A percentile compares a stretch with the other conserved stretches of the same genome.
phyloP scores from a whole-genome alignment of 305 asterid genomes.

The Rubia tinctorum region DNA sequence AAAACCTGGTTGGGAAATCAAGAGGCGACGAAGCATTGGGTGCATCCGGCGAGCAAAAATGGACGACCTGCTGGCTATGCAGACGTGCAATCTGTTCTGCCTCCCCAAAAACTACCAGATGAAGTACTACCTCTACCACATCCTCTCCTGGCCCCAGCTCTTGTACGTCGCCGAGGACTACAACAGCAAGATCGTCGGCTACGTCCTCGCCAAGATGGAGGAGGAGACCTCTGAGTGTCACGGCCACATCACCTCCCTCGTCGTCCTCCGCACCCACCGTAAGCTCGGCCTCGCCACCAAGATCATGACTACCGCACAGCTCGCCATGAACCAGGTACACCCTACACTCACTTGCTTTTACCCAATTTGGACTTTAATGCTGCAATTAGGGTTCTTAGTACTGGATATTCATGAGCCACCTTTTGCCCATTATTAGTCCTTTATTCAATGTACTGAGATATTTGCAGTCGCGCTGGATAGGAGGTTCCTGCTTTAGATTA shows the following conservation, averaged over 20 bases:
- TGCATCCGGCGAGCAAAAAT: slow-evolving; percentile 72
- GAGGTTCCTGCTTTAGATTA: neutral
- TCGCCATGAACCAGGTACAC: slow-evolving; percentile 90
- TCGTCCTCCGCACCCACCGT: slow-evolving; percentile 93
- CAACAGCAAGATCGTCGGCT: slow-evolving; percentile 95
- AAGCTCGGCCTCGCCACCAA: slow-evolving; percentile 95
- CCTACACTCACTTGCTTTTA: neutral
- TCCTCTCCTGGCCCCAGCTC: slow-evolving; percentile 98
- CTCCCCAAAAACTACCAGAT: slow-evolving; percentile 87
- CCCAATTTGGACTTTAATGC: neutral
- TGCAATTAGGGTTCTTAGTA: neutral
- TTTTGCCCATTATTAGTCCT: neutral
- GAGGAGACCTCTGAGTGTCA: slow-evolving; percentile 95
- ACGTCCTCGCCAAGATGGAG: slow-evolving; percentile 95
- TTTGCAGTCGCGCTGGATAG: neutral
- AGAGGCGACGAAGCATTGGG: slow-evolving; percentile 39
- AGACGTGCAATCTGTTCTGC: slow-evolving; percentile 66
- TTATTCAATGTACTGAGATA: neutral
- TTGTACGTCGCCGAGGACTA: slow-evolving; percentile 97
- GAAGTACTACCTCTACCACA: slow-evolving; percentile 94
- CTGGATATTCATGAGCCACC: neutral
- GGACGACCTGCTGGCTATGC: slow-evolving; percentile 70
- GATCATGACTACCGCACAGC: slow-evolving; percentile 99
- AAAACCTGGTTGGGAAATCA: neutral
- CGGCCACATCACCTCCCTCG: slow-evolving; percentile 97